Evolutionary conservation across 208 protist species (phyloP), one percentile per base, ranked within the genome.

Genomic region (Vickermania ingenoplastis): DNA sequence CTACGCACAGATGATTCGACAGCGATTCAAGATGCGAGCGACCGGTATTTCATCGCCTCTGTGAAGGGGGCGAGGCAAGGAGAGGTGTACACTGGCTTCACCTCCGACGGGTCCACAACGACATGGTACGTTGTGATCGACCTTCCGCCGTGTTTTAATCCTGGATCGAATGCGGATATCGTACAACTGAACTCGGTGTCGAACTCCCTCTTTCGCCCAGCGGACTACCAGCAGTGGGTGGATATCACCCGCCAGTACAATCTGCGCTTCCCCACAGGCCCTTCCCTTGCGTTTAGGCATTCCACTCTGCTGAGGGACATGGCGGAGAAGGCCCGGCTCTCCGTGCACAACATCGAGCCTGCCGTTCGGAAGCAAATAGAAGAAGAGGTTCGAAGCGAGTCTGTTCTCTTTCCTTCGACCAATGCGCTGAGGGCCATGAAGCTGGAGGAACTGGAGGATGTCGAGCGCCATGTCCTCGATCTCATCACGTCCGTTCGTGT

Each of bases 171-270:
- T 60, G 83, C 81, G 31, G 92, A 91, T 62, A 73, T 92, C 0
- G 83, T 96, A 59, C 90, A 96, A 71, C 70, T 96, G 24, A 96
- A 94, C 63, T 93, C 85, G 48, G 91, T 96, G 55, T 92, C 83
- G 2, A 96, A 96, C 75, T 89, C 81, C 1, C 83, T 81, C 0
- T 96, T 96, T 56, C 71, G 77, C 1, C 69, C 71, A 53, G 72
- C 69, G 2, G 90, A 96, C 81, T 96, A 96, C 63, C 73, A 92
- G 56, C 69, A 77, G 52, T 96, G 90, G 87, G 66, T 87, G 24
- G 69, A 86, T 36, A 85, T 87, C 76, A 79, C 64, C 1, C 64
- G 57, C 2, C 73, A 89, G 29, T 68, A 77, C 5, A 66, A 79
- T 23, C 55, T 76, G 25, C 55, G 65, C 27, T 95, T 92, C 49